These are phyloP conservation scores for Aspergillus alliaceus DNA, from an alignment of 2,329 filamentous ascomycete genomes.

Conservation along the genomic window DNA sequence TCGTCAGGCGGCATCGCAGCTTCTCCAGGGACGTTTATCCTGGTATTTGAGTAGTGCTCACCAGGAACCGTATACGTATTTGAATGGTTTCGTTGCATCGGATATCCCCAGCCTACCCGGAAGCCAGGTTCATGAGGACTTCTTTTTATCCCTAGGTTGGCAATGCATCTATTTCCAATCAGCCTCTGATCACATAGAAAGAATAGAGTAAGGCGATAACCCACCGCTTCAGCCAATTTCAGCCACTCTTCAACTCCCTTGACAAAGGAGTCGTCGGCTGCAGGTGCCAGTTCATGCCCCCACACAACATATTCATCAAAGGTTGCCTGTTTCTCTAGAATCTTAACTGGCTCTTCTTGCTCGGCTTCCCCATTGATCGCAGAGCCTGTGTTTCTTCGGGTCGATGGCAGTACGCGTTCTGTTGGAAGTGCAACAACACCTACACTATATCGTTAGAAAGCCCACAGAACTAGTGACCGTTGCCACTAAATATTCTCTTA, in stretches of 20 bases:
- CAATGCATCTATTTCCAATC: slow-evolving; percentile 27
- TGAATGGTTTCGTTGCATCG: not conserved
- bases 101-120: not conserved
- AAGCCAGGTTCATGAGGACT: slow-evolving; percentile 14
- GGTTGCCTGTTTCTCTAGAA: slow-evolving; percentile 62
- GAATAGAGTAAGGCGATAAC: slow-evolving; percentile 21
- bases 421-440: slow-evolving; percentile 61
- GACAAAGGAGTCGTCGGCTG: slow-evolving; percentile 68
- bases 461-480: not conserved
- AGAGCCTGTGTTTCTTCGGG: slow-evolving; percentile 40
- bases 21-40: not conserved
- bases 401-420: slow-evolving; percentile 32
- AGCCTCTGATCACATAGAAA: slow-evolving; percentile 7
- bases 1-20: not conserved
- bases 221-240: slow-evolving; percentile 66
- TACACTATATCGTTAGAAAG: slow-evolving; percentile 16
- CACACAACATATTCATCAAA: slow-evolving; percentile 82
- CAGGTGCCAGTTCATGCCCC: slow-evolving; percentile 71
- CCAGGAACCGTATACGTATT: not conserved
- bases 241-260: slow-evolving; percentile 81
- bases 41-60: not conserved
- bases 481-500: slow-evolving; percentile 17
- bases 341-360: slow-evolving; percentile 51
- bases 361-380: slow-evolving; percentile 49
- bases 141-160: slow-evolving; percentile 10